A percentile compares a stretch with the other conserved stretches of the same genome.
phyloP scores from a whole-genome alignment of 1,284 basidiomycete species.

The Violaceomyces palustris region DNA sequence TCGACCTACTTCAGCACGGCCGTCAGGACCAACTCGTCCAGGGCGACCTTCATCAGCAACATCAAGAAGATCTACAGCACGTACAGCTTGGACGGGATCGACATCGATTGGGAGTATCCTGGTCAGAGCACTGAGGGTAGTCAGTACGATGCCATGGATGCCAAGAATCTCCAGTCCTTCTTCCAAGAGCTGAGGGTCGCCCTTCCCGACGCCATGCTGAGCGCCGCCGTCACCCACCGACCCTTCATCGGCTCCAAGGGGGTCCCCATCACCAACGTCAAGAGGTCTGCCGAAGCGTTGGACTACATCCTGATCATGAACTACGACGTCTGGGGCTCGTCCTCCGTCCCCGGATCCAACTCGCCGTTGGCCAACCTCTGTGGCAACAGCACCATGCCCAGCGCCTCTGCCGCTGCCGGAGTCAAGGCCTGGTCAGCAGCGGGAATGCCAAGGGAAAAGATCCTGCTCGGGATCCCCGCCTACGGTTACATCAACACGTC shows the following conservation, averaged over 20 bases:
- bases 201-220: constrained; percentile 54
- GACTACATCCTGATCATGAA: constrained; percentile 48
- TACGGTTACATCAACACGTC: constrained; percentile 40
- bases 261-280: constrained; percentile 25
- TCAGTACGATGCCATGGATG: constrained; percentile 44
- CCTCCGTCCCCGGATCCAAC: constrained; percentile 30
- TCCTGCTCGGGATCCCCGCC: constrained; percentile 36
- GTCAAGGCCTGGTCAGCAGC: constrained; percentile 40
- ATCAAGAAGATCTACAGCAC: constrained; percentile 55
- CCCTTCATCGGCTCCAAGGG: constrained; percentile 30
- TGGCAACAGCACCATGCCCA: constrained; percentile 36
- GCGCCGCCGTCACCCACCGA: constrained; percentile 26
- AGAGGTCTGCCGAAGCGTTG: constrained; percentile 20
- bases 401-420: constrained; percentile 30
- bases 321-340: constrained; percentile 44
- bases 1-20: constrained; percentile 33
- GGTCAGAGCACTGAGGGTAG: constrained; percentile 6
- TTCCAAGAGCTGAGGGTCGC: constrained; percentile 51
- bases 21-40: constrained; percentile 12
- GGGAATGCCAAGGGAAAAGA: constrained; percentile 43
- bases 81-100: constrained; percentile 60
- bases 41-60: constrained; percentile 21
- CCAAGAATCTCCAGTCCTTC: constrained; percentile 41
- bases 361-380: constrained; percentile 44
- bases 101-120: constrained; percentile 61